These are phyloP conservation scores for Triglochin maritima DNA, from an alignment of 106 monocot species.

Conservation along the genomic window DNA sequence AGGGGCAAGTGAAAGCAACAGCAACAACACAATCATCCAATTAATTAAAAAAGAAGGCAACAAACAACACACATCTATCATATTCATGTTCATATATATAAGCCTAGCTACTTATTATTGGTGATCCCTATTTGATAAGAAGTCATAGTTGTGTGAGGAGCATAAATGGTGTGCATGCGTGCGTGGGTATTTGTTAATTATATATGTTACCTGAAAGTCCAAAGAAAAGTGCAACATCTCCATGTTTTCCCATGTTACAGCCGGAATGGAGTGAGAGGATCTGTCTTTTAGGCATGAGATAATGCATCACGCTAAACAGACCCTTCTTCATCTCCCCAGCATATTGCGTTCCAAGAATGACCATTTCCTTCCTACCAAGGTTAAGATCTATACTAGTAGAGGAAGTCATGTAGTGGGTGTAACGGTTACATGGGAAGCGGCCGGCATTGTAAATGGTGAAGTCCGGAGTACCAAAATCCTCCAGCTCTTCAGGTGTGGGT, in stretches of 20 bases:
- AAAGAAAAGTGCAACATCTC: constrained; percentile 97
- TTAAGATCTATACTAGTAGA: constrained; percentile 94
- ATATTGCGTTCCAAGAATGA: constrained; percentile 91
- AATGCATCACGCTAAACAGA: constrained; percentile 96
- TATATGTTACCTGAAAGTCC: constrained; percentile 71
- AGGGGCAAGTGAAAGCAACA: not conserved
- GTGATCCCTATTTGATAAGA: too few species aligned
- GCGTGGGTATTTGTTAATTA: too few species aligned
- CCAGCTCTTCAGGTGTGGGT: constrained; percentile 85
- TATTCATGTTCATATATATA: too few species aligned
- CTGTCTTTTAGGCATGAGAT: constrained; percentile 86
- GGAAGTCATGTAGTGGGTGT: constrained; percentile 99
- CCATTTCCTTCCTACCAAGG: constrained; percentile 91
- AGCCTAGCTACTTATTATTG: too few species aligned
- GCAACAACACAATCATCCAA: too few species aligned
- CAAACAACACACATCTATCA: too few species aligned
- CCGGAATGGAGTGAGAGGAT: constrained; percentile 90
- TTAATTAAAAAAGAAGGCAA: too few species aligned
- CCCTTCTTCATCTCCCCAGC: constrained; percentile 99
- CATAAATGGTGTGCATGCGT: too few species aligned
- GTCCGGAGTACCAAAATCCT: constrained; percentile 85
- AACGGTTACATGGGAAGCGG: constrained; percentile 94
- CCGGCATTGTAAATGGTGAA: constrained; percentile 98
- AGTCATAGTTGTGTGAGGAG: too few species aligned
- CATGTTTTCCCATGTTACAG: constrained; percentile 87